Evolutionary conservation across 2,329 filamentous ascomycete genomes (phyloP), one percentile per base, ranked within the genome.

Genomic region (Aschersonia sp.): DNA sequence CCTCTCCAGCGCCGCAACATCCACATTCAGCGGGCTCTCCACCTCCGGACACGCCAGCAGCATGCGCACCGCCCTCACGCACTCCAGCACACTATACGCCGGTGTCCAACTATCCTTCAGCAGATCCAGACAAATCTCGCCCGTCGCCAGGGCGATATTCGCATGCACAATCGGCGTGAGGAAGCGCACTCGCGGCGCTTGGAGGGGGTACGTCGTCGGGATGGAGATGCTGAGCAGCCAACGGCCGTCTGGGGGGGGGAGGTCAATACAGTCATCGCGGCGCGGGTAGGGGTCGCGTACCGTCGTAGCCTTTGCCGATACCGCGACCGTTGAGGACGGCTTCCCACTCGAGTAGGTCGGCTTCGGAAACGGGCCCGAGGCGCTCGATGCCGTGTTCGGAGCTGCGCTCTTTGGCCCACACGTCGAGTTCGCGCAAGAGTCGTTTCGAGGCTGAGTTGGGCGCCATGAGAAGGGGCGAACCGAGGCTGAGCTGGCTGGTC

Each of bases 51-150:
- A 78, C 47, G 63, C 56, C 48, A 68, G 69, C 56, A 92, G 71
- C 68, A 85, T 75, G 54, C 84, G 77, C 53, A 91, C 75, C 44
- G 80, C 80, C 56, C 84, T 82, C 58, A 91, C 69, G 51, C 82
- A 84, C 58, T 83, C 78, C 38, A 83, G 75, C 28, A 97, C 75
- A 41, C 83, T 89, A 65, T 95, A 92, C 20, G 87, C 81, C 1
- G 89, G 86, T 50, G 85, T 84, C 91, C 91, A 97, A 20, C 76
- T 75, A 48, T 82, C 75, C 59, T 76, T 75, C 51, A 98, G 73
- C 52, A 97, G 74, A 61, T 96, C 92, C 31, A 97, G 78, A 64
- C 92, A 98, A 60, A 98, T 92, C 66, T 96, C 89, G 56, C 92
- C 92, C 2, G 80, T 89, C 55, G 74, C 57, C 52, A 77, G 70